A percentile compares a stretch with the other conserved stretches of the same genome.
phyloP scores from a whole-genome alignment of 2,329 filamentous ascomycete species.

The Ophiostoma perfectum region DNA sequence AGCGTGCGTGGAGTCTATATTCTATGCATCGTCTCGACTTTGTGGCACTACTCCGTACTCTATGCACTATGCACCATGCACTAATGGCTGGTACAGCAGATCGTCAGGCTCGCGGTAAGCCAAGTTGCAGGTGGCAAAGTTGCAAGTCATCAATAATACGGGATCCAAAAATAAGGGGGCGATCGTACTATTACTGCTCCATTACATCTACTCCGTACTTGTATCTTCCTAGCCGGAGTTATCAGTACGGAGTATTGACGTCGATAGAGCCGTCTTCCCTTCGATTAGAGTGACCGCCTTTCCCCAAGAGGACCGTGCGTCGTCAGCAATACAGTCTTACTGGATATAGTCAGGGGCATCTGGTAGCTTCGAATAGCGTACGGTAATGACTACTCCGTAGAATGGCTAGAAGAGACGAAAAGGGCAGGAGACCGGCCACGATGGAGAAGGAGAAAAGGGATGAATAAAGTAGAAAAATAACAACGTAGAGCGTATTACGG shows the following conservation, averaged over 20 bases:
- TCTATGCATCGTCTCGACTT: too few species aligned
- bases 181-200: neutral
- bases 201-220: neutral
- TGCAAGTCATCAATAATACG: constrained; percentile 1
- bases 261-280: neutral
- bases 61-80: neutral
- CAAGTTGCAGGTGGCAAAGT: constrained; percentile 6
- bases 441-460: neutral
- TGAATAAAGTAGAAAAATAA: neutral
- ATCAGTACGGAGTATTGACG: neutral
- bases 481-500: neutral
- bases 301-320: constrained; percentile 18
- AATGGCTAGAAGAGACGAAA: neutral
- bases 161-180: constrained; percentile 13
- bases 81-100: neutral
- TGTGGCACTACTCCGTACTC: neutral
- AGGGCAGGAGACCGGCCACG: constrained; percentile 12
- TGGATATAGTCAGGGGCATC: constrained; percentile 14
- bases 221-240: neutral
- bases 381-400: neutral
- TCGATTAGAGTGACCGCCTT: neutral
- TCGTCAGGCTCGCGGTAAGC: constrained; percentile 10
- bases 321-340: constrained; percentile 17
- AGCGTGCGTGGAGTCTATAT: too few species aligned
- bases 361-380: neutral